A percentile compares a stretch with the other conserved stretches of the same genome.
These are phyloP conservation scores for Pseudonitzschia delicatissima DNA, from an alignment of 108 stramenopile species.

Conservation along the genomic window DNA sequence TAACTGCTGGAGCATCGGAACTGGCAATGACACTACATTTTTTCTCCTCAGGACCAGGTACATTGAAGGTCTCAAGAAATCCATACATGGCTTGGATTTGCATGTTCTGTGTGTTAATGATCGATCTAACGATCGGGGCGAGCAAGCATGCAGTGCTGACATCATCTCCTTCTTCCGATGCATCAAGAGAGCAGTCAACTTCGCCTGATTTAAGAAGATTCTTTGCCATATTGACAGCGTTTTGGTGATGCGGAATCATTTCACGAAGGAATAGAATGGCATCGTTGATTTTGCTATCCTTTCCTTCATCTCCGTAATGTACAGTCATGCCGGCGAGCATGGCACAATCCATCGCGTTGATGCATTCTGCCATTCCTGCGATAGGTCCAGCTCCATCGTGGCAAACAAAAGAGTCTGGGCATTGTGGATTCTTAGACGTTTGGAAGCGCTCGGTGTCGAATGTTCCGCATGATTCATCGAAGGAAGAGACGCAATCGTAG, in stretches of 20 bases:
- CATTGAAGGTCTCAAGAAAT: conserved; percentile 33
- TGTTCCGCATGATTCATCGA: conserved; percentile 70
- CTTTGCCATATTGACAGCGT: conserved; percentile 93
- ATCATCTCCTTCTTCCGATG: conserved; percentile 21
- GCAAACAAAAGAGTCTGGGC: conserved; percentile 52
- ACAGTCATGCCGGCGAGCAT: conserved; percentile 72
- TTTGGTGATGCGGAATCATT: conserved; percentile 94
- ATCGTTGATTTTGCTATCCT: conserved; percentile 2
- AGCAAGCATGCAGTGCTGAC: conserved; percentile 42
- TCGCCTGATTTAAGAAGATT: conserved; percentile 49
- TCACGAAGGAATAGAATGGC: conserved; percentile 68
- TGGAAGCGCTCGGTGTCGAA: conserved; percentile 44
- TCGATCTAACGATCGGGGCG: conserved; percentile 50
- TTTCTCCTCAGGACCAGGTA: not conserved
- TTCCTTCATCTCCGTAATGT: conserved; percentile 25
- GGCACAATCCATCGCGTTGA: conserved; percentile 69
- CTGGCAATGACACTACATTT: not conserved
- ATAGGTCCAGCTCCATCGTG: conserved; percentile 17
- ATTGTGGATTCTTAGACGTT: conserved; percentile 37
- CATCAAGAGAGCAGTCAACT: conserved; percentile 41
- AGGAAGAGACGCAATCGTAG: conserved; percentile 38
- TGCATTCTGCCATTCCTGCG: conserved; percentile 41
- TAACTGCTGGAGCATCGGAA: too few species aligned
- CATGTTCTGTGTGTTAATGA: conserved; percentile 73
- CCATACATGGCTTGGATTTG: conserved; percentile 82